phyloP scores from a whole-genome alignment of 2,329 filamentous ascomycete genomes.

The Colletotrichum liriopes region DNA sequence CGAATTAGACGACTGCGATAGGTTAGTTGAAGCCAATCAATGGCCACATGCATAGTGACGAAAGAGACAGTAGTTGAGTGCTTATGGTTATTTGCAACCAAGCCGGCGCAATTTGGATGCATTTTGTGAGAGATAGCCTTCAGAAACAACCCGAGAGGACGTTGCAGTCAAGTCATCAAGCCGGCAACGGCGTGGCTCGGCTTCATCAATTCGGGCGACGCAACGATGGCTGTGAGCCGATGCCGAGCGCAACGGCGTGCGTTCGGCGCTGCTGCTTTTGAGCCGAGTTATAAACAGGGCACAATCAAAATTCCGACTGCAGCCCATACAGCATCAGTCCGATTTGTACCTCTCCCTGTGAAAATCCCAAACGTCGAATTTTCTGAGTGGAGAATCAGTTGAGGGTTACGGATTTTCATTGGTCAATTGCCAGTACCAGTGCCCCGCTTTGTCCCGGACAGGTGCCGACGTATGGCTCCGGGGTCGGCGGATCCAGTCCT shows the following conservation, averaged over 20 bases:
- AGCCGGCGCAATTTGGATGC: not conserved
- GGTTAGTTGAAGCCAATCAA: not conserved
- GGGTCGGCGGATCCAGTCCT: constrained; percentile 14
- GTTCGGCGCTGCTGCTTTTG: not conserved
- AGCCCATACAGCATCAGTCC: accelerated
- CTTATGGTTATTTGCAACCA: not conserved
- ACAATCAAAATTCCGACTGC: not conserved
- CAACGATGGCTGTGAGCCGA: not conserved
- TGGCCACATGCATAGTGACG: not conserved
- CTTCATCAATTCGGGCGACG: not conserved
- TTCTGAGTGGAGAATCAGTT: not conserved
- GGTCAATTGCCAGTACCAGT: not conserved
- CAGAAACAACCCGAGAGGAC: not conserved
- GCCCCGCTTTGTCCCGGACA: not conserved
- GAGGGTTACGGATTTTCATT: not conserved
- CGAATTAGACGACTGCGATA: not conserved
- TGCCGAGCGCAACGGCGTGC: constrained; percentile 17
- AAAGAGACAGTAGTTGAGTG: not conserved
- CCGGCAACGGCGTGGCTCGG: not conserved
- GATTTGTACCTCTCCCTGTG: not conserved
- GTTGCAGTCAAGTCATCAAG: not conserved
- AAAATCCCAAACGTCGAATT: not conserved
- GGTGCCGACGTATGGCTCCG: constrained; percentile 18
- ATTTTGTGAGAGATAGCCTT: not conserved
- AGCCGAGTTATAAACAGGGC: not conserved